Conservation (phyloP, 805 yeast species). For the Lipomyces yamanashiensis region DNA sequence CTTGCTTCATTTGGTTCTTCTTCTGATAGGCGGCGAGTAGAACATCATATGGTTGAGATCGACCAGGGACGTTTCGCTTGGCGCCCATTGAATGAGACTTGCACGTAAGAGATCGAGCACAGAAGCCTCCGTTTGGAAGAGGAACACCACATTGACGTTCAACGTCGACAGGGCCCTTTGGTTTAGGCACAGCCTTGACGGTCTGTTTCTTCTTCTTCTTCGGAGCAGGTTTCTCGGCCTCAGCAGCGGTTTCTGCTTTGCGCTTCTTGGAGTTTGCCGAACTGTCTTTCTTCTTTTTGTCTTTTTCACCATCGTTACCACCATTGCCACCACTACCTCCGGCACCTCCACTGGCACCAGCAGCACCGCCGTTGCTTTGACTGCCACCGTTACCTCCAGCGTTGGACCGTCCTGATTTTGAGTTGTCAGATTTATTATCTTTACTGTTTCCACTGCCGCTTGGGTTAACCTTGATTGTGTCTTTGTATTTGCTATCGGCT, state of each 20-base stretch:
- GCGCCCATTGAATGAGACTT: conserved; percentile 99
- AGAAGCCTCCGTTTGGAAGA: conserved; percentile 89
- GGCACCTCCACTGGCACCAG: conserved; percentile 25
- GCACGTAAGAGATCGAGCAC: conserved; percentile 95
- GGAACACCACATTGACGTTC: conserved; percentile 96
- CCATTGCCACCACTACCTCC: conserved; percentile 21
- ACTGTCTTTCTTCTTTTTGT: conserved; percentile 35
- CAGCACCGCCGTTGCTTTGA: conserved; percentile 4
- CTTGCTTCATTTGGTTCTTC: conserved; percentile 83
- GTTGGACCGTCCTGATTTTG: conserved; percentile 33
- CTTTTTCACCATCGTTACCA: conserved; percentile 23
- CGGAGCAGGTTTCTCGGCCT: conserved; percentile 26
- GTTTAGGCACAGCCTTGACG: conserved; percentile 42
- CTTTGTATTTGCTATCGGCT: conserved; percentile 4
- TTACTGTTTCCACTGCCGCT: conserved; percentile 10
- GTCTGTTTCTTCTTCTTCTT: conserved; percentile 34
- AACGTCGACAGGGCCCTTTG: conserved; percentile 72
- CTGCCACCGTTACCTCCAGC: conserved; percentile 8
- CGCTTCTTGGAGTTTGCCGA: conserved; percentile 32
- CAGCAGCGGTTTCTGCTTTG: conserved; percentile 29
- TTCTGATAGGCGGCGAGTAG: conserved; percentile 88
- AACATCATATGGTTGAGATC: conserved; percentile 90
- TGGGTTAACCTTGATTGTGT: conserved; percentile 1
- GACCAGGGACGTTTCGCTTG: conserved; percentile 90
- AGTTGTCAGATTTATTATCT: conserved; percentile 4